Conservation (phyloP, 2,329 filamentous ascomycete species). For the Biscogniauxia marginata region DNA sequence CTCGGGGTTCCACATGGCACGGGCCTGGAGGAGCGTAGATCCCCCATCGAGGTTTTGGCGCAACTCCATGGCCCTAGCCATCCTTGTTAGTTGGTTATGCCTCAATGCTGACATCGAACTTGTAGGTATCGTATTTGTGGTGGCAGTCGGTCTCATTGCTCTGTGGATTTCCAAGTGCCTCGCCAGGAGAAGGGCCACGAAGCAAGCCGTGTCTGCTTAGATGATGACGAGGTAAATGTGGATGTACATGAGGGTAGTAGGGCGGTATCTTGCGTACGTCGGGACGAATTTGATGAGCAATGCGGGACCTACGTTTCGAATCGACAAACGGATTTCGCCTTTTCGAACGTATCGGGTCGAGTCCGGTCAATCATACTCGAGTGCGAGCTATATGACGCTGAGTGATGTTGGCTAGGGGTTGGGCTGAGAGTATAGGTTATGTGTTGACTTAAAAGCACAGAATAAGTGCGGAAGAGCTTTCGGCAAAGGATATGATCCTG, state of each 20-base stretch:
- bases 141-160: slow-evolving; percentile 29
- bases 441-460: slow-evolving; percentile 17
- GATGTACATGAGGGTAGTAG: slow-evolving; percentile 9
- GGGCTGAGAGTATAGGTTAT: slow-evolving; percentile 13
- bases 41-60: neutral
- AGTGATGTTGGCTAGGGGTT: slow-evolving; percentile 9
- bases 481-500: slow-evolving; percentile 23
- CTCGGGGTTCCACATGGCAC: neutral
- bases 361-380: slow-evolving; percentile 17
- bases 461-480: slow-evolving; percentile 17
- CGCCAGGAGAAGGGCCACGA: slow-evolving; percentile 29
- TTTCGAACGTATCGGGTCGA: slow-evolving; percentile 9
- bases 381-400: slow-evolving; percentile 5
- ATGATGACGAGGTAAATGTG: slow-evolving; percentile 7
- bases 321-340: slow-evolving; percentile 18
- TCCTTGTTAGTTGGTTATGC: neutral
- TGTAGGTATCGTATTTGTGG: slow-evolving; percentile 32
- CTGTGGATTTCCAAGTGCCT: slow-evolving; percentile 32
- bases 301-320: slow-evolving; percentile 20
- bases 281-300: slow-evolving; percentile 19
- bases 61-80: neutral
- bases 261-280: slow-evolving; percentile 14
- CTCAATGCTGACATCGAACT: neutral
- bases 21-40: neutral
- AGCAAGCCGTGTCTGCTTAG: slow-evolving; percentile 25